phyloP scores from a whole-genome alignment of 768 basidiomycete genomes.

The Trametes sanguinea region DNA sequence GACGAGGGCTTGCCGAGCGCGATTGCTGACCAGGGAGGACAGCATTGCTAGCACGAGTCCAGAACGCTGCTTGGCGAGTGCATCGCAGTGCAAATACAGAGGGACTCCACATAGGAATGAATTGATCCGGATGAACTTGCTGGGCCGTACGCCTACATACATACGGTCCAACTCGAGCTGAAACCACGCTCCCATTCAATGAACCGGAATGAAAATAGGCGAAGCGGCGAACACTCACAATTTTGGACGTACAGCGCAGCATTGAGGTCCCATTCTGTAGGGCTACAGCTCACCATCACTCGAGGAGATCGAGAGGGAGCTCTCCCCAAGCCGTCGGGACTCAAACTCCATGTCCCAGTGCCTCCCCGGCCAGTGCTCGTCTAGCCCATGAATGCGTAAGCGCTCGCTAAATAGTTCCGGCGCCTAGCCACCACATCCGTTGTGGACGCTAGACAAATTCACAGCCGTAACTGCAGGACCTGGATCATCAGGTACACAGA shows the following conservation, averaged over 20 bases:
- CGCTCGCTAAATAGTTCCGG: not conserved
- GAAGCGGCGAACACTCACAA: not conserved
- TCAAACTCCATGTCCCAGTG: no score
- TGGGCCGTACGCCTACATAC: not conserved
- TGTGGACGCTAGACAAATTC: no score
- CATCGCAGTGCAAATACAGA: not conserved
- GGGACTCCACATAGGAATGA: slow-evolving; percentile 6
- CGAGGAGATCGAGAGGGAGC: no score
- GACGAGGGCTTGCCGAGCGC: not conserved
- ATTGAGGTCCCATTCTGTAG: no score
- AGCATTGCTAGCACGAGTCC: slow-evolving; percentile 1
- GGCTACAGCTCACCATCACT: no score
- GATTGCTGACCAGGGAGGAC: not conserved
- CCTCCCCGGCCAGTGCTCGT: no score
- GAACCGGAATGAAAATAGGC: not conserved
- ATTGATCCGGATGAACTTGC: no score
- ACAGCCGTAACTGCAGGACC: not conserved
- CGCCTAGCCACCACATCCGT: not conserved
- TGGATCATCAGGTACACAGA: not conserved
- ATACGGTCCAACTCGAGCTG: not conserved
- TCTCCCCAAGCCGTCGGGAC: no score
- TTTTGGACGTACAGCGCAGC: no score
- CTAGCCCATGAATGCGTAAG: not conserved
- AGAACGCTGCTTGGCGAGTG: not conserved
- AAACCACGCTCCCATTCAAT: not conserved